phyloP scores from a whole-genome alignment of 768 basidiomycete species.

The Tubosaeta sp. region DNA sequence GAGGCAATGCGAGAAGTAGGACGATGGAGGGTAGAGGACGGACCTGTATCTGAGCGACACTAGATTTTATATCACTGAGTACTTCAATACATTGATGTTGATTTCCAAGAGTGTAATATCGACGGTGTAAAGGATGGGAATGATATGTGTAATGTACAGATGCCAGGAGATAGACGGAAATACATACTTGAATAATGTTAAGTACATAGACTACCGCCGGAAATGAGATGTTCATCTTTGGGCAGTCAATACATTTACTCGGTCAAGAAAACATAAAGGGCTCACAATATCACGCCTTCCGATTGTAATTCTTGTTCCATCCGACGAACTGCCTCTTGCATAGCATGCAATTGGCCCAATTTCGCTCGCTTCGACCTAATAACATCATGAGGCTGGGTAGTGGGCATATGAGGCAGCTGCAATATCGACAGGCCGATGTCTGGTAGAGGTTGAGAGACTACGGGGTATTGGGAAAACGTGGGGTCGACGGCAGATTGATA shows the following conservation, averaged over 20 bases:
- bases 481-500: not conserved
- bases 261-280: too few relatives aligned
- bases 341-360: conserved; percentile 19
- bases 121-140: not conserved
- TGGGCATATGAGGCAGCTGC: conserved; percentile 16
- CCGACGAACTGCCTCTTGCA: conserved; percentile 33
- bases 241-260: not conserved
- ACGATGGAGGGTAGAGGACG: conserved; percentile 80
- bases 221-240: conserved; percentile 5
- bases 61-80: conserved; percentile 23
- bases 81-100: not conserved
- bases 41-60: conserved; percentile 58
- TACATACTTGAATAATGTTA: conserved; percentile 22
- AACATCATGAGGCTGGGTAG: not conserved
- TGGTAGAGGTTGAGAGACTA: conserved; percentile 6
- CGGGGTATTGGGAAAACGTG: conserved; percentile 1
- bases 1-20: conserved; percentile 90
- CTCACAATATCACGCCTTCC: conserved; percentile 17
- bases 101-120: not conserved
- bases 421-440: conserved; percentile 26
- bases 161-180: not conserved
- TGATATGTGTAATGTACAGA: not conserved
- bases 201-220: not conserved
- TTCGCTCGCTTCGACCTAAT: conserved; percentile 12
- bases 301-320: conserved; percentile 32